Evolutionary conservation across 495 filamentous ascomycete species (phyloP).

Genomic region (Penicillium herquei): DNA sequence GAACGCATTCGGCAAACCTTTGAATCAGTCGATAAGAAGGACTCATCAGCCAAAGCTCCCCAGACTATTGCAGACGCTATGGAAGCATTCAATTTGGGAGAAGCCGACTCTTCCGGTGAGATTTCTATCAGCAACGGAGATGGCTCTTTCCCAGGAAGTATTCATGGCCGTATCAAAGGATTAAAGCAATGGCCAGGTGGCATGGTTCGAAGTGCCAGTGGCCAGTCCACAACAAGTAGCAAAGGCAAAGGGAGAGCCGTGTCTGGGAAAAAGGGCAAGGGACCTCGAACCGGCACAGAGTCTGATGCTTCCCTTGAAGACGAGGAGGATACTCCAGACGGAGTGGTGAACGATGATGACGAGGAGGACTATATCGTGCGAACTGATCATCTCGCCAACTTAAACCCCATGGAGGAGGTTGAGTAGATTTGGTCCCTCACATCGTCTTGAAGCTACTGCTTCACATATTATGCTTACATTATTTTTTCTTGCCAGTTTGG

Average conservation of each 20-base stretch:
- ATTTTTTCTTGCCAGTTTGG: neutral
- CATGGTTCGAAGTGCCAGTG: conserved; percentile 29
- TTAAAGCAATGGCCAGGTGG: conserved; percentile 28
- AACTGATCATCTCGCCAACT: conserved; percentile 37
- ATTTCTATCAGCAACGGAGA: conserved; percentile 35
- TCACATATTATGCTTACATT: neutral
- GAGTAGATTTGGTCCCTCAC: conserved; percentile 11
- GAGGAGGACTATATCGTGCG: conserved; percentile 50
- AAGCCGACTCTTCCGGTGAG: conserved; percentile 14
- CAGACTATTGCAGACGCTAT: conserved; percentile 41
- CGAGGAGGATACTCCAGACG: conserved; percentile 39
- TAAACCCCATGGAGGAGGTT: conserved; percentile 25
- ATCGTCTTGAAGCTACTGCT: neutral
- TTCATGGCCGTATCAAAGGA: conserved; percentile 30
- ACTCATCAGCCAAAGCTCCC: conserved; percentile 25
- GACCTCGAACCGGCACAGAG: conserved; percentile 20
- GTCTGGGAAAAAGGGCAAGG: conserved; percentile 44
- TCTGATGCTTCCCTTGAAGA: conserved; percentile 40
- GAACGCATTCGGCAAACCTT: conserved; percentile 78
- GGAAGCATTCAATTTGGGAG: conserved; percentile 34
- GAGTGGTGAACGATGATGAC: conserved; percentile 39
- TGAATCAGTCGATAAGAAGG: conserved; percentile 55
- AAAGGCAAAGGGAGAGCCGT: conserved; percentile 31
- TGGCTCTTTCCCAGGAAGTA: conserved; percentile 15
- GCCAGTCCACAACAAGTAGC: conserved; percentile 26